Evolutionary conservation across 441 rosid genomes (phyloP), one percentile per base, ranked within the genome.

Genomic region (Pelargonium fulgidum): DNA sequence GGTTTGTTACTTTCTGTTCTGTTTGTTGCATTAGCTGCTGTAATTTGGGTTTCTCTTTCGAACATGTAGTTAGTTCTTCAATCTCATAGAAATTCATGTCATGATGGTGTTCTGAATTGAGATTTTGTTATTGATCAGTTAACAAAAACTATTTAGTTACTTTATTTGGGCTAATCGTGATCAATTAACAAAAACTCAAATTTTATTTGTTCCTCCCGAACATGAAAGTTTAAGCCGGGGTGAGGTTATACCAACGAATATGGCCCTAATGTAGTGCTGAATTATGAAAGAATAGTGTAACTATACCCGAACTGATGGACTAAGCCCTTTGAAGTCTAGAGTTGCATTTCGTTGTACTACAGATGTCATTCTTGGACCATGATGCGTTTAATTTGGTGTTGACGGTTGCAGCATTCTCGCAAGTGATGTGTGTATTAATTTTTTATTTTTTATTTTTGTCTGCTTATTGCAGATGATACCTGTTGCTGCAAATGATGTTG

Each of bases 401-500:
- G 52, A 47, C n/a, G 14, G 12, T 9, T 11, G 52, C 14, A 47
- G 13, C 52, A n/a, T 47, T 47, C 24, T 56, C 3, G 9, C 20
- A 22, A 56, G 20, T 56, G 24, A 56, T 56, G 7, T 56, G 62
- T 56, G 7, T 56, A 12, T 3, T 47, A 24, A 11, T 56, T 42
- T 22, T 68, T 62, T 4, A 41, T 67, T 66, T 72, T 39, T 52
- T 69, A 1, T 4, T 17, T 10, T 59, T 70, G 10, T 41, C 22
- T 44, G 22, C 39, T 74, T 68, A 20, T 64, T 75, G 72, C 86
- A 93, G 98, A 94, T 94, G 96, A 88, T 94, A 72, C 99, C 99
- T 0, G 99, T 94, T 16, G 99, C 96, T 76, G 90, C 93, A 54
- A 91, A 88, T 80, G 99, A 91, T 76, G 97, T 94, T 72, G 96